Evolutionary conservation across 2,329 filamentous ascomycete species (phyloP), one percentile per base, ranked within the genome.

Genomic region (Ophiocordyceps camponoti-floridani): DNA sequence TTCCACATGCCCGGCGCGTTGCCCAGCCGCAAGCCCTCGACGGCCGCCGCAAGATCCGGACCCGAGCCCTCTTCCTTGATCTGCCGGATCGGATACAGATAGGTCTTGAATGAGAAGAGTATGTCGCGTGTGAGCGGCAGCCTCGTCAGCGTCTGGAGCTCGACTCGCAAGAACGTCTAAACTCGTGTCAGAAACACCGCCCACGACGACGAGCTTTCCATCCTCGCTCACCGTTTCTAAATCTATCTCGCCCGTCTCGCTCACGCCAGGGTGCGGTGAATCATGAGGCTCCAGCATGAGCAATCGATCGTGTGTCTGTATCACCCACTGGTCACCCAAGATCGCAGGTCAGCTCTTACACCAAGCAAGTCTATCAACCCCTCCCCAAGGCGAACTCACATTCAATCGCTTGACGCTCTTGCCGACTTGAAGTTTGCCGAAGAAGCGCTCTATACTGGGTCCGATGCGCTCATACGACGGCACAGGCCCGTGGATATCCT

Each of bases 61-160:
- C 70, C 71, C 1, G 65, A 53, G 0, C 68, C 70, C 43, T 75
- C 71, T 0, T 54, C 59, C 49, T 67, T 73, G 51, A 75, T 62
- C 3, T 71, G 61, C 9, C 54, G 47, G 0, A 75, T 47, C 0
- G 66, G 64, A 43, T 72, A 73, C 14, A 73, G 47, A 46, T 72
- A 72, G 0, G 71, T 73, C 57, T 75, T 74, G 60, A 75, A 72
- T 10, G 69, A 70, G 53, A 75, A 75, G 12, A 75, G 52, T 2
- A 75, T 54, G 0, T 67, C 65, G 3, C 54, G 53, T 0, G 66
- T 69, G 46, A 60, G 51, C 1, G 70, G 70, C 8, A 75, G 59
- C 1, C 71, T 62, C 1, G 62, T 69, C 28, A 75, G 49, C 0
- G 69, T 70, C 51, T 76, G 72, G 13, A 72, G 58, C 53, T 77